phyloP scores from a whole-genome alignment of 108 stramenopile species.

The Nitzschia putrida region DNA sequence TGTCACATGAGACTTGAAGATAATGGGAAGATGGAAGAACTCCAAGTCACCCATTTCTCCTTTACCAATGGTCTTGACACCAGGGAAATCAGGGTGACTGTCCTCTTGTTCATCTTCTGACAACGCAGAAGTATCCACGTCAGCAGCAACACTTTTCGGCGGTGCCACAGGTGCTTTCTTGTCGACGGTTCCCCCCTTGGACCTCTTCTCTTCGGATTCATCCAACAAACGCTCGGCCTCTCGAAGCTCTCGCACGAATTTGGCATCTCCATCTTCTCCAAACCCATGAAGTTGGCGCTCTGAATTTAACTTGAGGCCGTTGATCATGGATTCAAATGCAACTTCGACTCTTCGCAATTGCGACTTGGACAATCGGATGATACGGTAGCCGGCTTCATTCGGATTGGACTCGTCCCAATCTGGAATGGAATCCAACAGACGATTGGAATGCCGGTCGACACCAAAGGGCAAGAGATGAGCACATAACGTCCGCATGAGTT shows the following conservation, averaged over 20 bases:
- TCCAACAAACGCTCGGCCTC: slow-evolving; percentile 73
- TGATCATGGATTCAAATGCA: slow-evolving; percentile 70
- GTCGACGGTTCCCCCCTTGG: slow-evolving; percentile 3
- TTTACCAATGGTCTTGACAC: slow-evolving; percentile 63
- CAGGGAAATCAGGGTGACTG: slow-evolving; percentile 64
- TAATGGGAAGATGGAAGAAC: slow-evolving; percentile 80
- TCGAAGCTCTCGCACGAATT: slow-evolving; percentile 74
- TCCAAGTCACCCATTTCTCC: slow-evolving; percentile 80
- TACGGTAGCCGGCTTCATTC: slow-evolving; percentile 77
- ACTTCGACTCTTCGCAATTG: slow-evolving; percentile 68
- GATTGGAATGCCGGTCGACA: slow-evolving; percentile 41
- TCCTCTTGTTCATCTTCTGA: slow-evolving; percentile 11
- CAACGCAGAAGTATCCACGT: not conserved
- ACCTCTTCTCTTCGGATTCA: slow-evolving; percentile 30
- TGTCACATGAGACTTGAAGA: slow-evolving; percentile 84
- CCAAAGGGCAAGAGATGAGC: slow-evolving; percentile 69
- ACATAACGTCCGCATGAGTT: slow-evolving; percentile 74
- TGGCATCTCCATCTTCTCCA: slow-evolving; percentile 35
- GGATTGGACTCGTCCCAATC: slow-evolving; percentile 77
- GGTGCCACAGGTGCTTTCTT: not conserved
- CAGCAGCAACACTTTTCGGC: slow-evolving; percentile 9
- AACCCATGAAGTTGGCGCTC: slow-evolving; percentile 32
- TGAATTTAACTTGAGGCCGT: slow-evolving; percentile 42
- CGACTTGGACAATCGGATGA: slow-evolving; percentile 60
- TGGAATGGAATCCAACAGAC: slow-evolving; percentile 35